Base-by-base conservation (phyloP, 2,329 filamentous ascomycete species). In the Colletotrichum salicis region DNA sequence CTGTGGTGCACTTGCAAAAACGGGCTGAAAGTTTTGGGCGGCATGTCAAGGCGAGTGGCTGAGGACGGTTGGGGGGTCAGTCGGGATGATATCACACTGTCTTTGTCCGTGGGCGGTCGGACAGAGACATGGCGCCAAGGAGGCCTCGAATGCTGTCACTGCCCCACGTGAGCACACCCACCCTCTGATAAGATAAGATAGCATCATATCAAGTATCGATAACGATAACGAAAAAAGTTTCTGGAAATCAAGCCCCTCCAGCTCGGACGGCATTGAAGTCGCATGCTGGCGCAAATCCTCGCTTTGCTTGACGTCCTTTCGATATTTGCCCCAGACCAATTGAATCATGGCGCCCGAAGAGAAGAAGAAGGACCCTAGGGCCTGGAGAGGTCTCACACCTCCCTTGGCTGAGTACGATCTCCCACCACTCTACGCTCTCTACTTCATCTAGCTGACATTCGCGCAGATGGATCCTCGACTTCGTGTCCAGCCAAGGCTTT, bases 381-480 rank as follows among this genome's bases (percentile, higher is more conserved):
- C 85, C 55, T 85, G 84, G 84, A 79, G 79, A 64, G 75, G 77
- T 6, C 79, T 85, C 33, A 80, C 78, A 10, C 82, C 83, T 15
- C 78, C 80, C 4, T 78, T 85, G n/a, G 77, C 82, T 37, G 78
- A 81, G 73, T 74, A 64, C 60, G 73, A 35, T 3, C 13, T 31
- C 13, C 59, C n/a, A 12, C 0, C 52, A 19, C 12, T 31, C 35
- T n/a, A n/a, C n/a, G n/a, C n/a, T n/a, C n/a, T n/a, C n/a, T n/a
- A n/a, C n/a, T n/a, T n/a, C n/a, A n/a, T n/a, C n/a, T n/a, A n/a
- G n/a, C n/a, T n/a, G n/a, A 92, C 93, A 19, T 84, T 91, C 95
- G 37, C 93, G 92, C 72, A 87, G 92, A 89, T 98, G 95, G 94
- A 90, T 96, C 68, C 85, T 96, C 65, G 94, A 97, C 75, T 95